Evolutionary conservation across 75 land plant genomes (phyloP).

Genomic region (Cunninghamia lanceolata): DNA sequence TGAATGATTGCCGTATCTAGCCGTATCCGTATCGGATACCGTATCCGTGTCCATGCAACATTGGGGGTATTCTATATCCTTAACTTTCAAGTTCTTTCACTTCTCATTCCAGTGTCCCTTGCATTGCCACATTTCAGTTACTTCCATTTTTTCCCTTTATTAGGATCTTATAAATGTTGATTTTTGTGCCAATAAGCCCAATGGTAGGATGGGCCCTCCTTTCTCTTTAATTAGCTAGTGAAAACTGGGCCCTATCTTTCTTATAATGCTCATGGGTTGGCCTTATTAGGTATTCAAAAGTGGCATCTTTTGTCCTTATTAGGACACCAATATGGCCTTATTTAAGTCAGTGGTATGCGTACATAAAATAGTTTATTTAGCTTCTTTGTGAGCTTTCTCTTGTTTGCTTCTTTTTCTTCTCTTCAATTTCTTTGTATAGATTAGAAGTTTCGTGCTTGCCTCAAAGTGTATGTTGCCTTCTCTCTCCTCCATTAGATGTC

Average conservation of each 20-base stretch:
- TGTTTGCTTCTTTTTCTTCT: neutral
- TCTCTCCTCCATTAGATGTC: no score
- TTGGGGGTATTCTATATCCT: neutral
- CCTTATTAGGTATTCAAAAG: neutral
- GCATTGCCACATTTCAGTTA: neutral
- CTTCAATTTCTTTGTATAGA: neutral
- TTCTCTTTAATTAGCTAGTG: neutral
- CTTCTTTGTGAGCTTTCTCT: no score
- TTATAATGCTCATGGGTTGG: neutral
- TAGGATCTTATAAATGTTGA: neutral
- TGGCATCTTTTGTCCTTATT: no score
- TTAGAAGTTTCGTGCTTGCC: neutral
- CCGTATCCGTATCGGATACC: no score
- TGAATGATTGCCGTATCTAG: no score
- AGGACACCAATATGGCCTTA: no score
- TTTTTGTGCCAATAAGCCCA: neutral
- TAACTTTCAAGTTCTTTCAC: neutral
- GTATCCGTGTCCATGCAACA: no score
- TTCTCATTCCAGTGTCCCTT: neutral
- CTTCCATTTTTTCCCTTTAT: no score
- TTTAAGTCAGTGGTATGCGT: no score
- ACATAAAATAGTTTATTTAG: no score
- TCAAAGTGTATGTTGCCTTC: neutral
- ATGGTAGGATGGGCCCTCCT: neutral
- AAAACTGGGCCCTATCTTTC: neutral